phyloP scores from a whole-genome alignment of 2,329 filamentous ascomycete species.

The Aspergillus udagawae region DNA sequence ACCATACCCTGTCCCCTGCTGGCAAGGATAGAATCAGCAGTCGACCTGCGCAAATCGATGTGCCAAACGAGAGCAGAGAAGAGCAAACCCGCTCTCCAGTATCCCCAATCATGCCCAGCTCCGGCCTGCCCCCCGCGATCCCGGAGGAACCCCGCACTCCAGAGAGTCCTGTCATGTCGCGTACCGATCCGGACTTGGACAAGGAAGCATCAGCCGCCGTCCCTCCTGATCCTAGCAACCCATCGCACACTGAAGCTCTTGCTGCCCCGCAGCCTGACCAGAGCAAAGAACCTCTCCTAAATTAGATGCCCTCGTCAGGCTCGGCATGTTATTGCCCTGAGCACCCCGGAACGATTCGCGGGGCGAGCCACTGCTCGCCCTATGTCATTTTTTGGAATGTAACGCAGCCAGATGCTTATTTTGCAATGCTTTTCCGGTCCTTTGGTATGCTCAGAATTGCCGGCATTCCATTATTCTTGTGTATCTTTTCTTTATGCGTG shows the following conservation, averaged over 20 bases:
- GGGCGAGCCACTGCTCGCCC: background rate
- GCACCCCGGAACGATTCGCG: background rate
- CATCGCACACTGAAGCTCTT: background rate
- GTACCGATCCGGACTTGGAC: conserved; percentile 3
- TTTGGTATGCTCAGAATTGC: background rate
- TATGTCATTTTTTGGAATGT: background rate
- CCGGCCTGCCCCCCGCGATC: conserved; percentile 29
- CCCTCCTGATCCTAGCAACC: background rate
- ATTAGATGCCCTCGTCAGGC: background rate
- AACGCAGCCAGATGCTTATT: background rate
- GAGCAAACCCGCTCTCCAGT: conserved; percentile 20
- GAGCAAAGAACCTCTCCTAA: background rate
- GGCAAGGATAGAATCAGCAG: conserved; percentile 16
- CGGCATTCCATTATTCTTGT: background rate
- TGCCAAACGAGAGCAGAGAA: conserved; percentile 21
- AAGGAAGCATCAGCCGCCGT: conserved; percentile 2
- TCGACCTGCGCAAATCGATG: conserved; percentile 22
- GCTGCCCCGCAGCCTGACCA: background rate
- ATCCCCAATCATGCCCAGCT: conserved; percentile 25
- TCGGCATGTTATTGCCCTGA: background rate
- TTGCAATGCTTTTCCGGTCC: background rate
- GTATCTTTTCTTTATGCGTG: background rate
- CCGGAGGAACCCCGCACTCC: conserved; percentile 33
- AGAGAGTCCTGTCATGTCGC: conserved; percentile 14
- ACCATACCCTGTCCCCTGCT: conserved; percentile 34